Percentiles rank a stretch among this genome's conserved stretches.
Evolutionary conservation across 495 filamentous ascomycete species (phyloP).

Genomic region (Aspergillus incahuasiensis): DNA sequence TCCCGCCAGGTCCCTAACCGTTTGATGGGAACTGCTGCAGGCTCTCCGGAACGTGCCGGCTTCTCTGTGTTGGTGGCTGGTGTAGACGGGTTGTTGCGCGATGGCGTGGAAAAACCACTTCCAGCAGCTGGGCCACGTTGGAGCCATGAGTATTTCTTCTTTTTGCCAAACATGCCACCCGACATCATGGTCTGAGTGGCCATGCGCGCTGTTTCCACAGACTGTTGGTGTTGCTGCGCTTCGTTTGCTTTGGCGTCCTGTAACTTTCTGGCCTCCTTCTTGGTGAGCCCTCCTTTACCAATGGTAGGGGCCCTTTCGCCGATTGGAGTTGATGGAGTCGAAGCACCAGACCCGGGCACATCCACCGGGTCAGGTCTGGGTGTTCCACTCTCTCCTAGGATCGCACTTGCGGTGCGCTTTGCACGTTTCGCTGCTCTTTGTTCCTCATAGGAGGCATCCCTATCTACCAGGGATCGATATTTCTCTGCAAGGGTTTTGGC

Average conservation of each 20-base stretch:
- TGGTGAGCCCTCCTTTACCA: slow-evolving; percentile 54
- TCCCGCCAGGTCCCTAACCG: slow-evolving; percentile 46
- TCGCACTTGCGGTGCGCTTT: slow-evolving; percentile 40
- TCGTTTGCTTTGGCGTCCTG: slow-evolving; percentile 47
- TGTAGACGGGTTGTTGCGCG: slow-evolving; percentile 32
- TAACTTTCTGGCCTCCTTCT: slow-evolving; percentile 50
- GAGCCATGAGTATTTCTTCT: slow-evolving; percentile 46
- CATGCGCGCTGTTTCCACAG: slow-evolving; percentile 44
- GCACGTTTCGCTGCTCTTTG: slow-evolving; percentile 47
- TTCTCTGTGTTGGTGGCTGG: slow-evolving; percentile 34
- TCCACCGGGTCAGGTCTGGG: slow-evolving; percentile 33
- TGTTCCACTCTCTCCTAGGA: slow-evolving; percentile 36
- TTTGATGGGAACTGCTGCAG: slow-evolving; percentile 24
- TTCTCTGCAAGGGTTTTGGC: slow-evolving; percentile 30
- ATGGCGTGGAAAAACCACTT: slow-evolving; percentile 39
- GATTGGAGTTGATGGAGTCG: slow-evolving; percentile 40
- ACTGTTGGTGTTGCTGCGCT: slow-evolving; percentile 47
- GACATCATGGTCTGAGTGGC: slow-evolving; percentile 44
- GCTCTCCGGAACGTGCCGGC: slow-evolving; percentile 25
- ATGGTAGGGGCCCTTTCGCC: slow-evolving; percentile 40
- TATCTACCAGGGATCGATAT: slow-evolving; percentile 30
- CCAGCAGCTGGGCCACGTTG: slow-evolving; percentile 30
- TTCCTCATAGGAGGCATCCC: slow-evolving; percentile 44
- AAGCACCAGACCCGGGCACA: slow-evolving; percentile 38
- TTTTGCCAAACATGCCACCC: slow-evolving; percentile 40